Base-by-base conservation (phyloP, 352 stramenopile species). In the Saprolegnia diclina region DNA sequence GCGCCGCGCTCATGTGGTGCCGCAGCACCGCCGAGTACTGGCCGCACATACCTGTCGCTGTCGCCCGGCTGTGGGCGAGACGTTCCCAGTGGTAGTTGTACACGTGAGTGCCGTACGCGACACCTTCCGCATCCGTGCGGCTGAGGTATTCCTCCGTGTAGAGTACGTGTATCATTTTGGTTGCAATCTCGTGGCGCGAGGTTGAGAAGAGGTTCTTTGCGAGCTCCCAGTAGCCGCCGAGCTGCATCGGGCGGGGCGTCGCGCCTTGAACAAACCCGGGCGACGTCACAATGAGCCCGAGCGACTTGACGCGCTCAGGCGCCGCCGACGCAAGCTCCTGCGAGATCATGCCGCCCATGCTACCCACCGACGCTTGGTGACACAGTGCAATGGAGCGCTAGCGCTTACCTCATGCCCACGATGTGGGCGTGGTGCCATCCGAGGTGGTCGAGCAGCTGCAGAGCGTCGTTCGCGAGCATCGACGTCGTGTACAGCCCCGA, bases 401-500 rank as follows among this genome's bases (percentile, higher is more conserved):
- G 26, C 4, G 16, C 35, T 5, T 45, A 56, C 50, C 77, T 84
- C 64, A 81, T 67, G n/a, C 79, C 79, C 13, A 76, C 68, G 42
- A 86, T 72, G 56, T 86, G 79, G 4, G 74, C 76, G 10, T 64
- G 72, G 4, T 63, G 37, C 82, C 80, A 90, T 11, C 74, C 74
- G n/a, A 88, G 73, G 38, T 90, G 79, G 54, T 88, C 77, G 74
- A 88, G 78, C 4, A 90, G 59, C 5, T 74, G 70, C 9, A 88
- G 73, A 57, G 73, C 73, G 57, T 90, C 82, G n/a, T 76, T 57
- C 4, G 82, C 82, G 76, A 90, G 85, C 19, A 72, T 72, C 44
- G 74, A 77, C 7, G 79, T 88, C 64, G 74, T 86, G 74, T 87
- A 87, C 52, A 75, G 73, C 38, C 76, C 76, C 62, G 75, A 83